Evolutionary conservation across 345 rosid species (phyloP).

Genomic region (Turnera subulata): DNA sequence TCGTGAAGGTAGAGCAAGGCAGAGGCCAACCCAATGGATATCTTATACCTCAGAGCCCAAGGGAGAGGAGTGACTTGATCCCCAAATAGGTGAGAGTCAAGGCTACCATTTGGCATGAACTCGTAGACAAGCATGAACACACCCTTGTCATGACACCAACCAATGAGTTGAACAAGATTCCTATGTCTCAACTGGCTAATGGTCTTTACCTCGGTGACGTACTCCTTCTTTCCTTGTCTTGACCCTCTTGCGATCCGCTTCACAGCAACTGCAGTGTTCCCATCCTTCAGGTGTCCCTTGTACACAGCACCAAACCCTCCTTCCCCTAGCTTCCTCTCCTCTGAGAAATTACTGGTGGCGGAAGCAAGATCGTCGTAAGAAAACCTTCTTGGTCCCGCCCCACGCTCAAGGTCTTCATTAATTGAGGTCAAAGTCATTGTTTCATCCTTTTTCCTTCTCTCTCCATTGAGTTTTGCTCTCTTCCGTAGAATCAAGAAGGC

Average conservation of each 20-base stretch:
- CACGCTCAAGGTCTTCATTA: conserved; percentile 46
- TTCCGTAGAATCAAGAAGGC: conserved; percentile 1
- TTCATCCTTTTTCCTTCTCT: background rate
- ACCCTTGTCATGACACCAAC: conserved; percentile 60
- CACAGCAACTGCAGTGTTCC: conserved; percentile 35
- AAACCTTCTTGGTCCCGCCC: conserved; percentile 54
- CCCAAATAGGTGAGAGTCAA: conserved; percentile 50
- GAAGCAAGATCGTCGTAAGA: conserved; percentile 37
- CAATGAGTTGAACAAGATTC: conserved; percentile 59
- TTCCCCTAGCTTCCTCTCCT: conserved; percentile 51
- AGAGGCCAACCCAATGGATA: conserved; percentile 46
- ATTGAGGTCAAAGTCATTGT: conserved; percentile 18
- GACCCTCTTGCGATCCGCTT: conserved; percentile 45
- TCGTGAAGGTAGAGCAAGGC: conserved; percentile 55
- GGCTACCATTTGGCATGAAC: conserved; percentile 70
- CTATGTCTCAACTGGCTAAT: conserved; percentile 57
- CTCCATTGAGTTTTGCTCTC: conserved; percentile 4
- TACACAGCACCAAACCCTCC: conserved; percentile 62
- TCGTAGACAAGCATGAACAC: conserved; percentile 66
- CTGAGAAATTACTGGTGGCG: conserved; percentile 47
- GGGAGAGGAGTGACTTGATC: conserved; percentile 19
- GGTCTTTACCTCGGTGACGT: conserved; percentile 43
- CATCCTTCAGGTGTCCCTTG: conserved; percentile 34
- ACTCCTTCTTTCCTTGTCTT: conserved; percentile 50
- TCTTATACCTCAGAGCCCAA: conserved; percentile 44